A percentile compares a stretch with the other conserved stretches of the same genome.
Conservation (phyloP, 768 basidiomycete species). For the Psilocybe sp. region DNA sequence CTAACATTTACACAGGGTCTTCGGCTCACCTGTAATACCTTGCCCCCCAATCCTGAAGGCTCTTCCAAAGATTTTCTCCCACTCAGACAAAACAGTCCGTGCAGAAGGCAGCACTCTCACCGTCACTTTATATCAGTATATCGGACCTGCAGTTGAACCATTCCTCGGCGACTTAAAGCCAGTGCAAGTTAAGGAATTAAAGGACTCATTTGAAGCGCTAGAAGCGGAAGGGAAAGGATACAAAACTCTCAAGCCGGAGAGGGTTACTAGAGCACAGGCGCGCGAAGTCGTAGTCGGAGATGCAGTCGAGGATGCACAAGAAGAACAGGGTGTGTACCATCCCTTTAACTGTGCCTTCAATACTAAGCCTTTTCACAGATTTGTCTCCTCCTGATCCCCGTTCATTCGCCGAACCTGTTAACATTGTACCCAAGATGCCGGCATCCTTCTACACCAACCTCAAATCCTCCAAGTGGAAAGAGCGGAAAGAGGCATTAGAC, state of each 20-base stretch:
- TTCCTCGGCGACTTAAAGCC: conserved; percentile 91
- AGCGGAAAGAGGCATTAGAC: conserved; percentile 88
- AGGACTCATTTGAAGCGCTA: conserved; percentile 83
- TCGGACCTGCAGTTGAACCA: conserved; percentile 80
- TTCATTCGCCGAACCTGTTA: conserved; percentile 75
- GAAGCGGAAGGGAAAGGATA: conserved; percentile 85
- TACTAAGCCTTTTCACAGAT: conserved; percentile 30
- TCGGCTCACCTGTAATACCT: conserved; percentile 74
- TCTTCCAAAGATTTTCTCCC: conserved; percentile 90
- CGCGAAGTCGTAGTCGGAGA: conserved; percentile 60
- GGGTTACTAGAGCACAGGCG: conserved; percentile 73
- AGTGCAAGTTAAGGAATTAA: conserved; percentile 94
- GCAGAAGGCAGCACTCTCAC: conserved; percentile 83
- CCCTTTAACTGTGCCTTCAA: conserved; percentile 7
- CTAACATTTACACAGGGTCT: conserved; percentile 47
- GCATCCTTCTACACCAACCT: conserved; percentile 69
- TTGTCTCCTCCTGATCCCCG: conserved; percentile 68
- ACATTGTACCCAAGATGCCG: conserved; percentile 76
- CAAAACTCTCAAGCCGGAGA: conserved; percentile 74
- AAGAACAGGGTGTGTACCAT: conserved; percentile 44
- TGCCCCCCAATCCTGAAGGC: conserved; percentile 80
- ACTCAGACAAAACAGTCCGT: conserved; percentile 93
- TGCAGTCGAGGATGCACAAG: conserved; percentile 35
- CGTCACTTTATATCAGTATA: conserved; percentile 78
- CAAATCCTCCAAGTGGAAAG: conserved; percentile 96